Base-by-base conservation (phyloP, 176 grass and related monocot species). In the Elymus sibiricus region DNA sequence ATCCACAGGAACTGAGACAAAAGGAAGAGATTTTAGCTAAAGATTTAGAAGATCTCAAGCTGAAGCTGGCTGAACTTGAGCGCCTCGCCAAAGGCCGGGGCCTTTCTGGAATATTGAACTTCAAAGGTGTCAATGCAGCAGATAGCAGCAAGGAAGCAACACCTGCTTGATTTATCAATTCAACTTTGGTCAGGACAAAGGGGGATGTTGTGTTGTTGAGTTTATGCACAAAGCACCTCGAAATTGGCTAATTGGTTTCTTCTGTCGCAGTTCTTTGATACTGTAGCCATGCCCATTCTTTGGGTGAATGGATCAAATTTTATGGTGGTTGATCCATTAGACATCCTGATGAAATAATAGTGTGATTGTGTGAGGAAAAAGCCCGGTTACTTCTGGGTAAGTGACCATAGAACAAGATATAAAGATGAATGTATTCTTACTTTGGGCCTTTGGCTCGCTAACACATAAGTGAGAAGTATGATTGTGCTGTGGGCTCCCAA, bases 51-150 rank as follows among this genome's bases (percentile, higher is more conserved):
- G 72, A 83, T 16, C 84, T 96, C 71, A 96, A 96, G 85, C 5
- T 89, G 84, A 96, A 91, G 81, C 84, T 96, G 3, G 46, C 25
- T 79, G 89, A 96, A 83, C 93, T 96, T 51, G 94, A 96, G 83
- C 75, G 39, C 65, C 91, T 93, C 16, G 91, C 91, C 19, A 87
- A 86, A 82, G 85, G 87, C 35, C 91, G 85, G 67, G 94, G 94
- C 37, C 82, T 96, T 78, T 74, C 91, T 78, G 94, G 94, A 72
- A 91, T 96, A 53, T 69, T 96, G 79, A 91, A 92, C 83, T 84
- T 96, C 10, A 92, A 91, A 80, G 79, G 77, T 26, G 77, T 89
- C 62, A 62, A 85, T 39, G 83, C 43, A 80, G 16, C 60, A 14
- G 84, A 90, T 59, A 77, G 55, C 9, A 11, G 67, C 75, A 85